A percentile compares a stretch with the other conserved stretches of the same genome.
phyloP scores from a whole-genome alignment of 371 early-diverging fungal genomes.

The Mortierella polycephala region DNA sequence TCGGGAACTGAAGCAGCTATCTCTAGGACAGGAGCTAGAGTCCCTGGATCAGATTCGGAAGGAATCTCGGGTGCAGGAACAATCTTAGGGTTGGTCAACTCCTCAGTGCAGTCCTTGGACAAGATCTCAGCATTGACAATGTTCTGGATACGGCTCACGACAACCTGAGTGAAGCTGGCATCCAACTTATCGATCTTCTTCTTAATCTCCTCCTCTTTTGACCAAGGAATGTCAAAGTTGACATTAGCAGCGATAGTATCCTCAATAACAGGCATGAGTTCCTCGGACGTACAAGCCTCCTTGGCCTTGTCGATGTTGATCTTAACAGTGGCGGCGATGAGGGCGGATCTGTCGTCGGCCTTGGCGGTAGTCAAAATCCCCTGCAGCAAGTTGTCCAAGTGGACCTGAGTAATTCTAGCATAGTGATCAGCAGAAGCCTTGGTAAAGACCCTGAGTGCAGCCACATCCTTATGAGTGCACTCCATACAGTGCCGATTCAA shows the following conservation, averaged over 20 bases:
- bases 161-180: constrained; percentile 11
- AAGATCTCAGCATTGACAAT: constrained; percentile 36
- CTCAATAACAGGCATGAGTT: constrained; percentile 24
- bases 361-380: not conserved
- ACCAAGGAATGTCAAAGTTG: constrained; percentile 32
- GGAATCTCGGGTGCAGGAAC: constrained; percentile 2
- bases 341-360: not conserved
- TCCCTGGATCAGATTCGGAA: not conserved
- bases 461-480: constrained; percentile 15
- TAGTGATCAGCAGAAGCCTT: constrained; percentile 31
- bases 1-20: not conserved
- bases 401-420: constrained; percentile 4
- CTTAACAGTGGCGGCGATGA: constrained; percentile 18
- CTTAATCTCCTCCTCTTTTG: constrained; percentile 35
- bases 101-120: constrained; percentile 53
- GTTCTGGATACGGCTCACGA: constrained; percentile 23
- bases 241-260: constrained; percentile 18
- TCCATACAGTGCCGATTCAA: constrained; percentile 19
- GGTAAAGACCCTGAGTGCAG: constrained; percentile 17
- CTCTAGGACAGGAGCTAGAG: not conserved
- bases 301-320: constrained; percentile 40
- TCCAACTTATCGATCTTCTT: constrained; percentile 30
- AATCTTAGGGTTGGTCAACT: constrained; percentile 45
- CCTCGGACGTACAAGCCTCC: constrained; percentile 23
- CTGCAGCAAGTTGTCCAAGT: not conserved